Evolutionary conservation across 768 basidiomycete genomes (phyloP).

Genomic region (Xerocomellus intermedius): DNA sequence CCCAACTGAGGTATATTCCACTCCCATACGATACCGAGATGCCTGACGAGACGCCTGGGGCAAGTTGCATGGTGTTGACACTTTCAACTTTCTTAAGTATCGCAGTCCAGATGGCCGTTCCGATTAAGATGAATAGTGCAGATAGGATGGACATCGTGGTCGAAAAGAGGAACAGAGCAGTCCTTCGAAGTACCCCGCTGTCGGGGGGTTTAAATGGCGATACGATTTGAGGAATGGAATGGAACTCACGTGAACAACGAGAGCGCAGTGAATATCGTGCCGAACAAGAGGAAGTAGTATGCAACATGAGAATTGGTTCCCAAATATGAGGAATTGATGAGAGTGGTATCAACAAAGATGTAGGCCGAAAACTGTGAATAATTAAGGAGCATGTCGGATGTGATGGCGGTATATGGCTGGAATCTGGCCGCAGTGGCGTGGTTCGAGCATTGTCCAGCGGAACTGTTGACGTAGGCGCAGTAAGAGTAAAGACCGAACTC

Average conservation of each 20-base stretch:
- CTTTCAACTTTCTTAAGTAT: conserved; percentile 61
- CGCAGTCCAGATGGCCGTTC: conserved; percentile 75
- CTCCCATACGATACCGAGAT: conserved; percentile 61
- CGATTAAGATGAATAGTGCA: conserved; percentile 62
- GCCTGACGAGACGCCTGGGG: conserved; percentile 47
- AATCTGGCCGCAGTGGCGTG: conserved; percentile 57
- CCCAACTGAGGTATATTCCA: conserved; percentile 71
- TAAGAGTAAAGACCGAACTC: conserved; percentile 80
- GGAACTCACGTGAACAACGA: conserved; percentile 63
- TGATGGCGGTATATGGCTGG: conserved; percentile 61
- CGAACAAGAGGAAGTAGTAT: conserved; percentile 73
- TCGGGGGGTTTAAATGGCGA: conserved; percentile 3
- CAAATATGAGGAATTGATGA: conserved; percentile 59
- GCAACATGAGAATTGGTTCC: conserved; percentile 65
- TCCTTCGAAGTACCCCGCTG: conserved; percentile 68
- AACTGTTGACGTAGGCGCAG: conserved; percentile 66
- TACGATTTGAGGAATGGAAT: background rate
- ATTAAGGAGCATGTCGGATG: conserved; percentile 65
- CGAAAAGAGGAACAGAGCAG: conserved; percentile 65
- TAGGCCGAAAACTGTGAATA: conserved; percentile 55
- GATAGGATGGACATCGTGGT: conserved; percentile 60
- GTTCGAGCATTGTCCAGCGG: conserved; percentile 64
- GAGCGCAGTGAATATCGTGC: conserved; percentile 62
- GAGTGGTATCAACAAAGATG: conserved; percentile 53
- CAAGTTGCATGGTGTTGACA: conserved; percentile 54